Evolutionary conservation across 2,329 filamentous ascomycete species (phyloP).

Genomic region (Fusarium xylarioides): DNA sequence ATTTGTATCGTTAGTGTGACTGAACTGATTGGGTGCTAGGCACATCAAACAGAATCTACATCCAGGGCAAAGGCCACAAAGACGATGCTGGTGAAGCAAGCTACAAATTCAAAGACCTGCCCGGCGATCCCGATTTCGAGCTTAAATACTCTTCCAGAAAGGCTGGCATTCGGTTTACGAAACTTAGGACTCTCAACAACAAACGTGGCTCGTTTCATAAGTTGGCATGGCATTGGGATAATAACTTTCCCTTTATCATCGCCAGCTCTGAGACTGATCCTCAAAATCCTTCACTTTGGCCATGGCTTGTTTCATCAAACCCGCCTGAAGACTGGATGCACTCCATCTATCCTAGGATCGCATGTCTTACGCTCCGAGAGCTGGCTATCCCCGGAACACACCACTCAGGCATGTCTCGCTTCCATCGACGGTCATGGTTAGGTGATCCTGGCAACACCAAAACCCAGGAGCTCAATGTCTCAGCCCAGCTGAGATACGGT

Average conservation of each 20-base stretch:
- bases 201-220: not conserved
- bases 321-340: not conserved
- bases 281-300: not conserved
- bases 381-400: not conserved
- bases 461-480: not conserved
- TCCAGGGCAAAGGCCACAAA: not conserved
- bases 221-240: not conserved
- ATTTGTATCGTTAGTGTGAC: accelerated
- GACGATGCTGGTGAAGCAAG: not conserved
- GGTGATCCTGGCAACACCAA: not conserved
- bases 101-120: not conserved
- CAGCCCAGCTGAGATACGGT: not conserved
- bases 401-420: not conserved
- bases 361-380: not conserved
- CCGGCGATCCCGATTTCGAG: not conserved
- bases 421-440: not conserved
- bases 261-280: not conserved
- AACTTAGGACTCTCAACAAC: not conserved
- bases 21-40: not conserved
- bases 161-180: not conserved
- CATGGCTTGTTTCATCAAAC: not conserved
- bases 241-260: not conserved
- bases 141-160: not conserved
- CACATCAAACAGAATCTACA: not conserved
- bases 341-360: not conserved